Percentiles rank a stretch among this genome's conserved stretches.
Evolutionary conservation across 2,329 filamentous ascomycete genomes (phyloP).

Genomic region (Exophiala xenobiotica): DNA sequence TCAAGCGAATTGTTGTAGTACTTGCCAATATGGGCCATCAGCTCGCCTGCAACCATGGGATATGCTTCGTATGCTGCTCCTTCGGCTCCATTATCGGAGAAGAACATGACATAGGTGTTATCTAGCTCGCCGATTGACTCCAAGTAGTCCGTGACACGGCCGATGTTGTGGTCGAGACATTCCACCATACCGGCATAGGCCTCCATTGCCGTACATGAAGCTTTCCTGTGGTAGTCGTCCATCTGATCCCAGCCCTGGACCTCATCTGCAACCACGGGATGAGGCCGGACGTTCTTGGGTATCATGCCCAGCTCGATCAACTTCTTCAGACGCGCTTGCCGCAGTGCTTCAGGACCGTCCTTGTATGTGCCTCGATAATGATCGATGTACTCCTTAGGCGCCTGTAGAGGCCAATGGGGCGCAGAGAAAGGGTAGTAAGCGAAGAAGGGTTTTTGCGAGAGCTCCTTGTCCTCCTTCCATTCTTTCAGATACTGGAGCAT

Average conservation of each 20-base stretch:
- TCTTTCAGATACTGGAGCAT: slow-evolving; percentile 54
- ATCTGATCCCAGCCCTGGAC: slow-evolving; percentile 45
- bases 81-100: slow-evolving; percentile 53
- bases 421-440: slow-evolving; percentile 51
- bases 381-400: slow-evolving; percentile 46
- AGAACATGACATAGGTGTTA: slow-evolving; percentile 52
- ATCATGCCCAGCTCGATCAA: slow-evolving; percentile 49
- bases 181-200: slow-evolving; percentile 54
- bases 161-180: slow-evolving; percentile 47
- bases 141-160: slow-evolving; percentile 48
- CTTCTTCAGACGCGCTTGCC: slow-evolving; percentile 44
- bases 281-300: slow-evolving; percentile 42
- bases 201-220: slow-evolving; percentile 50
- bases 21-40: slow-evolving; percentile 44
- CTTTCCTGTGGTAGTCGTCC: slow-evolving; percentile 39
- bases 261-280: slow-evolving; percentile 45
- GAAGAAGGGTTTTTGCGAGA: slow-evolving; percentile 48
- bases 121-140: slow-evolving; percentile 49
- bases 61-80: slow-evolving; percentile 48
- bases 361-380: slow-evolving; percentile 53
- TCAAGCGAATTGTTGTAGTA: slow-evolving; percentile 52
- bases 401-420: slow-evolving; percentile 56
- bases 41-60: slow-evolving; percentile 42
- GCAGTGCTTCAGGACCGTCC: slow-evolving; percentile 50
- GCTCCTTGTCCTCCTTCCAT: slow-evolving; percentile 43